A percentile compares a stretch with the other conserved stretches of the same genome.
Conservation (phyloP, 768 basidiomycete genomes). For the Boletus coccyginus region DNA sequence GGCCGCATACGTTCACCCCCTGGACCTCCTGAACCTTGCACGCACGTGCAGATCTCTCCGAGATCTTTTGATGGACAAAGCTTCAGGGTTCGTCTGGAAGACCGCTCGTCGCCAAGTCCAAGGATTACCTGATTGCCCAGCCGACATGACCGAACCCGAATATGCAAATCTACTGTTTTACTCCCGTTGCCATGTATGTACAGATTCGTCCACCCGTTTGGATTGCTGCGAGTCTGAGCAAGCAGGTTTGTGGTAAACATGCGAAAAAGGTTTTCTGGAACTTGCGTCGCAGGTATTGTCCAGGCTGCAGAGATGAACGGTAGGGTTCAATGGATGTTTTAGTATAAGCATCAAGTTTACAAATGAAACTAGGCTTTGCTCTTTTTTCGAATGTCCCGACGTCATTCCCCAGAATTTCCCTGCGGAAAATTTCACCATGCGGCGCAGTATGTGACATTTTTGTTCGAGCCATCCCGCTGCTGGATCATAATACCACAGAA, state of each 20-base stretch:
- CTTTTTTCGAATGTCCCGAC: neutral
- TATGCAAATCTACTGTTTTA: conserved; percentile 41
- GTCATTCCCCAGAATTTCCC: neutral
- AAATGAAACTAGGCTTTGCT: neutral
- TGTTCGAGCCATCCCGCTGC: neutral
- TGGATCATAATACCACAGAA: neutral
- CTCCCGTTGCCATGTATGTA: conserved; percentile 22
- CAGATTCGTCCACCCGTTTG: neutral
- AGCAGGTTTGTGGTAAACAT: conserved; percentile 6
- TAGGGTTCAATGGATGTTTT: neutral
- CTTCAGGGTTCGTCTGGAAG: conserved; percentile 30
- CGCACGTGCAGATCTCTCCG: conserved; percentile 6
- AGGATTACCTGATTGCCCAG: conserved; percentile 33
- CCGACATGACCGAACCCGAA: conserved; percentile 34
- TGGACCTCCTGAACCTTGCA: conserved; percentile 1
- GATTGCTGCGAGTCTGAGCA: neutral
- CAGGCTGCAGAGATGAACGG: conserved; percentile 1
- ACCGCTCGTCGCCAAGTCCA: conserved; percentile 28
- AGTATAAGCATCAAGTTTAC: neutral
- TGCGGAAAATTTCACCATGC: neutral
- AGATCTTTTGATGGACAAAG: conserved; percentile 27
- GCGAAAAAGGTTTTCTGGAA: conserved; percentile 8
- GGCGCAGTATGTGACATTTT: neutral
- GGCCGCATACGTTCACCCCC: neutral
- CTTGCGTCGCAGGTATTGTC: conserved; percentile 11